Evolutionary conservation across 1,284 basidiomycete species (phyloP).

Genomic region (Ceratobasidium sp.): DNA sequence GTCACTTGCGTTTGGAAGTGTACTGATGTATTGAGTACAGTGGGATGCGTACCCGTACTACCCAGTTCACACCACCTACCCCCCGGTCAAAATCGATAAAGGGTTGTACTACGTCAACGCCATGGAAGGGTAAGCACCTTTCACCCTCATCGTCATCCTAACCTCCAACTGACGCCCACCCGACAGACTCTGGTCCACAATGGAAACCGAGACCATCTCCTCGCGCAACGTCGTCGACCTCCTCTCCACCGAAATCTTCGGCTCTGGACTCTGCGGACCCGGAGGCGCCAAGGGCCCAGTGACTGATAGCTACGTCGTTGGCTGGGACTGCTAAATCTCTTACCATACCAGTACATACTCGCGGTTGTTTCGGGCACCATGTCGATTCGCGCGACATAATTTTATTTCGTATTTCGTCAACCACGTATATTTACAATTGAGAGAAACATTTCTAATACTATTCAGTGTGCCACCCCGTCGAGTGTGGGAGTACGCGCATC

Average conservation of each 20-base stretch:
- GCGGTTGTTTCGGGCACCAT: too few relatives aligned
- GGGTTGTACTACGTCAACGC: conserved; percentile 92
- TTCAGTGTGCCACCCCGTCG: too few relatives aligned
- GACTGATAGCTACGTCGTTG: conserved; percentile 50
- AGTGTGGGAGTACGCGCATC: too few relatives aligned
- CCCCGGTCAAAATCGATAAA: conserved; percentile 79
- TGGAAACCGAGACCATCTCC: conserved; percentile 92
- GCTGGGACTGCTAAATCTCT: conserved; percentile 52
- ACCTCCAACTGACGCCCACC: conserved; percentile 41
- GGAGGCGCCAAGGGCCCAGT: conserved; percentile 36
- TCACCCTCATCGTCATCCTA: conserved; percentile 29
- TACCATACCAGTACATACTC: too few relatives aligned
- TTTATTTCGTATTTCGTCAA: too few relatives aligned
- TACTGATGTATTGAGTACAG: conserved; percentile 61
- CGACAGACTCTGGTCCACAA: conserved; percentile 80
- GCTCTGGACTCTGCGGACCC: conserved; percentile 70
- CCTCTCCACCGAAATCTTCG: conserved; percentile 76
- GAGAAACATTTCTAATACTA: too few relatives aligned
- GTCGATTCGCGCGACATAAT: too few relatives aligned
- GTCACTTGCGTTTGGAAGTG: conserved; percentile 53
- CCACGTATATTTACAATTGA: too few relatives aligned
- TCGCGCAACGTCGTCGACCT: conserved; percentile 87
- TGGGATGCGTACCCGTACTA: conserved; percentile 85
- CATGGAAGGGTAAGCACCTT: conserved; percentile 84
- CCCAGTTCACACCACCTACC: conserved; percentile 75